Evolutionary conservation across 352 stramenopile genomes (phyloP).

Genomic region (Globisporangium paddicum): DNA sequence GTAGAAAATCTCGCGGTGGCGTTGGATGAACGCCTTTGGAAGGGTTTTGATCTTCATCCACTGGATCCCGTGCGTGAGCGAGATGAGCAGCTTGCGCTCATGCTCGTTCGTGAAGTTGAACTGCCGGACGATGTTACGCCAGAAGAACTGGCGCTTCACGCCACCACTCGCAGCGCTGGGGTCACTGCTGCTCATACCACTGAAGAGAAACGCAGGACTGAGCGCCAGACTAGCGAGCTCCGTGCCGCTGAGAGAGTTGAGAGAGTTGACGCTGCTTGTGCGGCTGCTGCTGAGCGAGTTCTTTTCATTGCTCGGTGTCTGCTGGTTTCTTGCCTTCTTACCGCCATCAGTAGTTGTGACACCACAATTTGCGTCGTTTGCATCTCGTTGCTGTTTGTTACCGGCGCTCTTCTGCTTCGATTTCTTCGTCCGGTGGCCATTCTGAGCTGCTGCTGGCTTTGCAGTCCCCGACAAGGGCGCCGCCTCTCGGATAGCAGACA

Average conservation of each 20-base stretch:
- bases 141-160: constrained; percentile 56
- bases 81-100: constrained; percentile 57
- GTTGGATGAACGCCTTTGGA: constrained; percentile 45
- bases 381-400: background rate
- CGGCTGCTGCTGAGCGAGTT: constrained; percentile 7
- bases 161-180: background rate
- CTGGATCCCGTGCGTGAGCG: constrained; percentile 55
- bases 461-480: background rate
- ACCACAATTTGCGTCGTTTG: too few relatives aligned
- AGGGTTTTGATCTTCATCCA: constrained; percentile 61
- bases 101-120: constrained; percentile 73
- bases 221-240: background rate
- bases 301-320: background rate
- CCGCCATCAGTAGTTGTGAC: background rate
- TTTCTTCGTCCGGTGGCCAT: background rate
- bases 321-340: background rate
- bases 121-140: constrained; percentile 73
- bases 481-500: background rate
- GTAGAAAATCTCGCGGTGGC: constrained; percentile 78
- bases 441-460: background rate
- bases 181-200: background rate
- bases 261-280: constrained; percentile 10
- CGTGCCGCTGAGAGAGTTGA: constrained; percentile 6
- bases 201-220: background rate
- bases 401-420: background rate